Base-by-base conservation (phyloP, 768 basidiomycete species). In the Lactifluus rugatus region DNA sequence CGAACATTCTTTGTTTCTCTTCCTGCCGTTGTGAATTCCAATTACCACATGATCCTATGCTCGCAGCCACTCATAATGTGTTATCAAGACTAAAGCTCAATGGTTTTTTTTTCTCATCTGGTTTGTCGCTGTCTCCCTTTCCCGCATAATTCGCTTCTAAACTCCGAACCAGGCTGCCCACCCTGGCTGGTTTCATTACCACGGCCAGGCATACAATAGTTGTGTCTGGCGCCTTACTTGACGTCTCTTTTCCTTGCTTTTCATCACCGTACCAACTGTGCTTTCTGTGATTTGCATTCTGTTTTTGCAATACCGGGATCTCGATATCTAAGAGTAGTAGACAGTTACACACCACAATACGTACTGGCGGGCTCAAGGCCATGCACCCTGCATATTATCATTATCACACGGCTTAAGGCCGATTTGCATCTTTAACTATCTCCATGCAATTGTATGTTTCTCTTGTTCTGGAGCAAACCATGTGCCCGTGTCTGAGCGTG, bases 381-480 rank as follows among this genome's bases (percentile, higher is more conserved):
- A 60, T 52, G 21, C 52, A 54, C 58, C 39, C 34, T 16, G 42
- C 59, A 56, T 34, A 56, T 60, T 62, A 62, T 62, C 61, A 62
- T 62, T 62, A 62, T 62, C 53, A 62, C 61, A 60, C 61, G 61
- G 61, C 61, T 62, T 23, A 62, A 62, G 61, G 61, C 61, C 61
- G 61, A 55, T 21, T 42, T 37, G 59, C 59, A 61, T 54, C 46
- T 58, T 57, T 48, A 39, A 52, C 57, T 54, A 58, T 61, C 58
- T 61, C 32, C 32, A 37, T 47, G 50, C 56, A 58, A 61, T 61
- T 52, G 56, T 59, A 57, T 52, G 21, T 52, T 41, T 48, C 41
- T 60, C 21, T 32, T 48, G n/a, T 52, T 58, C 26, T 47, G 52
- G 32, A 48, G 7, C 19, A 26, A 39, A 7, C 17, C 14, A 5